Conservation (phyloP, 2,329 filamentous ascomycete species). For the Ilyonectria robusta region DNA sequence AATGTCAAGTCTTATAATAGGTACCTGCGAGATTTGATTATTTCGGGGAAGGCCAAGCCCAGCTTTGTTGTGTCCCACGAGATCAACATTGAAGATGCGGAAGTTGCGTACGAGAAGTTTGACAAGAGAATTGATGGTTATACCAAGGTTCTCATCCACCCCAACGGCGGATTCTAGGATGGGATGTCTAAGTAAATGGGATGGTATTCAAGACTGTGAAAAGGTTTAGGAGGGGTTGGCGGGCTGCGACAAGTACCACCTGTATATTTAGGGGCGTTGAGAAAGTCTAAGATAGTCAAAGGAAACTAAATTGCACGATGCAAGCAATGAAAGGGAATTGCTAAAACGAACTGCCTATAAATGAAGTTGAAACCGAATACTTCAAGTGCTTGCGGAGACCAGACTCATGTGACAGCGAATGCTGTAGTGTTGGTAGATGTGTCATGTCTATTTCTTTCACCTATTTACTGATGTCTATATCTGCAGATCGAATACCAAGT, state of each 20-base stretch:
- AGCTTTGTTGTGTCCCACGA: constrained; percentile 78
- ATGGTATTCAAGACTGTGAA: constrained; percentile 10
- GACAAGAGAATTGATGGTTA: constrained; percentile 76
- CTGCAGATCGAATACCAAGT: no score
- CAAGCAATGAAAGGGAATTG: no score
- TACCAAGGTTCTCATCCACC: constrained; percentile 78
- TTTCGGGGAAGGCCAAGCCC: constrained; percentile 74
- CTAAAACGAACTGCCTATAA: no score
- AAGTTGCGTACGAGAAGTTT: constrained; percentile 75
- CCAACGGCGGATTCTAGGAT: constrained; percentile 63
- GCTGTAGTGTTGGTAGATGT: no score
- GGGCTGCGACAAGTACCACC: background rate
- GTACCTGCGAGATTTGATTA: constrained; percentile 76
- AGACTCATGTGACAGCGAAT: no score
- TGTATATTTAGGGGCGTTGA: constrained; percentile 29
- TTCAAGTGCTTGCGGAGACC: no score
- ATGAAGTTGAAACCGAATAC: no score
- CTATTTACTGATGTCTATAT: no score
- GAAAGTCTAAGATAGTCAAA: constrained; percentile 1
- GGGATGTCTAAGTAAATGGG: background rate
- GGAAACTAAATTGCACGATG: background rate
- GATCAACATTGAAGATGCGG: constrained; percentile 73
- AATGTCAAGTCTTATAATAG: constrained; percentile 79
- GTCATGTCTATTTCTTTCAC: no score
- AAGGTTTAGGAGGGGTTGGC: background rate